These are phyloP conservation scores for Chaetomium fimeti DNA, from an alignment of 495 filamentous ascomycete species.

Conservation along the genomic window DNA sequence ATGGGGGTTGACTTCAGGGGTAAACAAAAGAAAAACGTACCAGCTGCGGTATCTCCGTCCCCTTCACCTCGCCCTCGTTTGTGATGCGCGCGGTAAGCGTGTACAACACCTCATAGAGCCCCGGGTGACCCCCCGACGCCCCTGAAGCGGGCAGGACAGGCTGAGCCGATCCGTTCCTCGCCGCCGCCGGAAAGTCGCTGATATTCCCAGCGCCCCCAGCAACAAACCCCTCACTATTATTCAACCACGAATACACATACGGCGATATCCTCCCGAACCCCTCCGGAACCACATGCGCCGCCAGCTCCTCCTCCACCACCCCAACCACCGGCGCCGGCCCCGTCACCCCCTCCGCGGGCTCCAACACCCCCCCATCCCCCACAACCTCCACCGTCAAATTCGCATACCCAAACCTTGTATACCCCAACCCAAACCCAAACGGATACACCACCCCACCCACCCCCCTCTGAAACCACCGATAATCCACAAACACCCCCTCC, in stretches of 20 bases:
- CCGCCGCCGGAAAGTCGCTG: neutral
- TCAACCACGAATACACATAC: constrained; percentile 9
- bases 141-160: constrained; percentile 6
- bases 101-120: constrained; percentile 7
- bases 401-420: neutral
- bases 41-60: constrained; percentile 3
- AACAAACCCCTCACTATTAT: constrained; percentile 8
- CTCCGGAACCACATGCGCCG: neutral
- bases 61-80: neutral
- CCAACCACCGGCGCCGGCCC: constrained; percentile 2
- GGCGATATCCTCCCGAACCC: constrained; percentile 5
- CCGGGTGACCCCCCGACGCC: neutral
- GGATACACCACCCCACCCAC: neutral
- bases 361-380: neutral
- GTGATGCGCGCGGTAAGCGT: neutral
- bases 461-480: neutral
- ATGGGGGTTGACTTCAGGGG: neutral
- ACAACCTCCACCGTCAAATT: neutral
- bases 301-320: neutral
- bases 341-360: neutral
- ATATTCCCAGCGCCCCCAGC: neutral
- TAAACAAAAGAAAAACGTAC: neutral
- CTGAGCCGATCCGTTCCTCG: constrained; percentile 4
- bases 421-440: constrained; percentile 12
- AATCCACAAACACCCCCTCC: constrained; percentile 1